Evolutionary conservation across 805 yeast genomes (phyloP).

Genomic region (Hanseniaspora clermontiae): DNA sequence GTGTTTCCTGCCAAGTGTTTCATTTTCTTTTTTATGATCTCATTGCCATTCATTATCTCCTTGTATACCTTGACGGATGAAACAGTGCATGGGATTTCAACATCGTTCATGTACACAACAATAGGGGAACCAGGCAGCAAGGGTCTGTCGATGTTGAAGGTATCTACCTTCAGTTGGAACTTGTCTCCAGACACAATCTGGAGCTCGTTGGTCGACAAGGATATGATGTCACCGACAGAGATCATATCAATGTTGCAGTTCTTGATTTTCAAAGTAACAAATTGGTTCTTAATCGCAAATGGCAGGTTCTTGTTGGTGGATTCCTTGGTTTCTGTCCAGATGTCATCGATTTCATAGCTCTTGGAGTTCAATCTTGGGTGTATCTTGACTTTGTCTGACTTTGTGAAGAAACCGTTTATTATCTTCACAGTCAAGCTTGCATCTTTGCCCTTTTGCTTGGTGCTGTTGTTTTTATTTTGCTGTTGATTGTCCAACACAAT

Average conservation of each 20-base stretch:
- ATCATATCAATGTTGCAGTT: constrained; percentile 32
- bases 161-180: constrained; percentile 43
- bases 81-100: constrained; percentile 38
- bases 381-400: constrained; percentile 33
- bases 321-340: constrained; percentile 10
- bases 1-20: constrained; percentile 76
- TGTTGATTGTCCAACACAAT: constrained; percentile 67
- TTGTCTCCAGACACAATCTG: not conserved
- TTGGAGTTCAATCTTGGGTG: constrained; percentile 6
- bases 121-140: constrained; percentile 68
- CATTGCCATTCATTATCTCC: constrained; percentile 59
- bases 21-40: constrained; percentile 76
- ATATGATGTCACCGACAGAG: constrained; percentile 53
- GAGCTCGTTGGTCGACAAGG: not conserved
- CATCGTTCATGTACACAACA: constrained; percentile 63
- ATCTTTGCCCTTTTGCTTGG: constrained; percentile 57
- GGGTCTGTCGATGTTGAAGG: constrained; percentile 61
- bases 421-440: constrained; percentile 81
- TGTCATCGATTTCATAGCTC: constrained; percentile 8
- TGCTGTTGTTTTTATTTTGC: constrained; percentile 6
- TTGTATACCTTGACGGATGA: constrained; percentile 46
- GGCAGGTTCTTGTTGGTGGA: constrained; percentile 11
- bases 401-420: constrained; percentile 50
- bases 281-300: constrained; percentile 44
- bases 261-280: constrained; percentile 34